phyloP scores from a whole-genome alignment of 805 yeast species.

The Starmerella sirachaensis region DNA sequence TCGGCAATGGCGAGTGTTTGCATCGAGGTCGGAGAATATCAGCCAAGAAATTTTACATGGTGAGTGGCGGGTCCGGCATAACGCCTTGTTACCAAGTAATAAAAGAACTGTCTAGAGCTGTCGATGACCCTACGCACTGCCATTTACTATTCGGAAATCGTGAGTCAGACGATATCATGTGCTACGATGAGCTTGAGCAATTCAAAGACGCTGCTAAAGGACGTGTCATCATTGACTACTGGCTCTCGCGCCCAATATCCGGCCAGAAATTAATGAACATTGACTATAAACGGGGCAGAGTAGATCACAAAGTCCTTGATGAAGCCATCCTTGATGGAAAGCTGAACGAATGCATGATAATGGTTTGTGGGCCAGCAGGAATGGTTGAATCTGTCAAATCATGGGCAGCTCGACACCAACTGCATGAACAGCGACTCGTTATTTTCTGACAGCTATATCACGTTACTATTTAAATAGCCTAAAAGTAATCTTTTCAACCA shows the following conservation, averaged over 20 bases:
- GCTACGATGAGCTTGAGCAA: slow-evolving; percentile 36
- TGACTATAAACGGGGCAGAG: slow-evolving; percentile 9
- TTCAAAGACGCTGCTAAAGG: slow-evolving; percentile 30
- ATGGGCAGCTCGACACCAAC: slow-evolving; percentile 6
- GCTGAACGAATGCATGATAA: slow-evolving; percentile 6
- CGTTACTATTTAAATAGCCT: not conserved
- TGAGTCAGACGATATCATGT: slow-evolving; percentile 35
- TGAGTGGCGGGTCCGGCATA: slow-evolving; percentile 47
- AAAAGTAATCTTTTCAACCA: not conserved
- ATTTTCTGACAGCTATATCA: slow-evolving; percentile 5
- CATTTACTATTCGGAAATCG: slow-evolving; percentile 37
- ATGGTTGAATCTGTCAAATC: slow-evolving; percentile 12
- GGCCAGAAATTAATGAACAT: slow-evolving; percentile 2
- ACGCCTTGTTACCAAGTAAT: slow-evolving; percentile 45
- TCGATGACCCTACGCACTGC: slow-evolving; percentile 37
- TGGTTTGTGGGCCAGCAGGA: slow-evolving; percentile 18
- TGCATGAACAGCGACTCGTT: slow-evolving; percentile 7
- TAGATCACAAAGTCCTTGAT: slow-evolving; percentile 6
- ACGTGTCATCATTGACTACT: slow-evolving; percentile 34
- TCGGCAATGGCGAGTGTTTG: slow-evolving; percentile 11
- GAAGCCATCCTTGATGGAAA: not conserved
- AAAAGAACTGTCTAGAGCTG: slow-evolving; percentile 36
- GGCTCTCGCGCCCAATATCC: slow-evolving; percentile 12
- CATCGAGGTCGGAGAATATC: slow-evolving; percentile 2
- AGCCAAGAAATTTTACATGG: slow-evolving; percentile 34